These are phyloP conservation scores for Komagataella mondaviorum DNA, from an alignment of 805 yeast species.

Conservation along the genomic window DNA sequence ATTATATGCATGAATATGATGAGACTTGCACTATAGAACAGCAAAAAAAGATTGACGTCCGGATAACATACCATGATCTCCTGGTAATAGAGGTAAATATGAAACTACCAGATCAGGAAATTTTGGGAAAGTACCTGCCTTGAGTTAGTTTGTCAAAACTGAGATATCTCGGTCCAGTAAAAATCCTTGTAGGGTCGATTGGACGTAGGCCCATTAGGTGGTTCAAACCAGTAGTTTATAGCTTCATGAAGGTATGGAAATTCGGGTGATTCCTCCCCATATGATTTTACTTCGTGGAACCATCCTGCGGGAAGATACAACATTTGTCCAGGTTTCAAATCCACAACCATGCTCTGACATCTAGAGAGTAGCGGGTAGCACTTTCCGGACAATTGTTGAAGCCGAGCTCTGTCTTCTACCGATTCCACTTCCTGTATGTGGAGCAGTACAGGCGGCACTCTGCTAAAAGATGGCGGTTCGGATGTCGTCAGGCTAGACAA, in stretches of 20 bases:
- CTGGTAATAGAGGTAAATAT: neutral
- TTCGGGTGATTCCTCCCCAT: conserved; percentile 20
- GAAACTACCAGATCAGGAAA: neutral
- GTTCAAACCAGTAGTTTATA: conserved; percentile 63
- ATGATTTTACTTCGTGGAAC: conserved; percentile 73
- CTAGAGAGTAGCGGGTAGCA: conserved; percentile 35
- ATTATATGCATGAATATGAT: neutral
- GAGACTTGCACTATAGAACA: neutral
- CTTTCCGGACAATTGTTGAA: conserved; percentile 22
- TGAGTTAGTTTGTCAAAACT: neutral
- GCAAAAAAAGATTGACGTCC: neutral
- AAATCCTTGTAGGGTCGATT: conserved; percentile 28
- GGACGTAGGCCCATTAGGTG: conserved; percentile 30
- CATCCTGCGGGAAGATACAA: conserved; percentile 65
- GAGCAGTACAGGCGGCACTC: conserved; percentile 46
- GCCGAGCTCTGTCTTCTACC: conserved; percentile 8
- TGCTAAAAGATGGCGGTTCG: conserved; percentile 63
- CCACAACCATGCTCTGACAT: conserved; percentile 28
- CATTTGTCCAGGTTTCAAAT: conserved; percentile 51
- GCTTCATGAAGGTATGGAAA: conserved; percentile 36
- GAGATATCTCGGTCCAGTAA: conserved; percentile 29
- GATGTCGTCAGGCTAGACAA: neutral
- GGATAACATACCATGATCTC: neutral
- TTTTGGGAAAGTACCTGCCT: neutral
- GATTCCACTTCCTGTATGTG: conserved; percentile 43